These are phyloP conservation scores for Lavandula angustifolia DNA, from an alignment of 257 asterid genomes.

Conservation along the genomic window DNA sequence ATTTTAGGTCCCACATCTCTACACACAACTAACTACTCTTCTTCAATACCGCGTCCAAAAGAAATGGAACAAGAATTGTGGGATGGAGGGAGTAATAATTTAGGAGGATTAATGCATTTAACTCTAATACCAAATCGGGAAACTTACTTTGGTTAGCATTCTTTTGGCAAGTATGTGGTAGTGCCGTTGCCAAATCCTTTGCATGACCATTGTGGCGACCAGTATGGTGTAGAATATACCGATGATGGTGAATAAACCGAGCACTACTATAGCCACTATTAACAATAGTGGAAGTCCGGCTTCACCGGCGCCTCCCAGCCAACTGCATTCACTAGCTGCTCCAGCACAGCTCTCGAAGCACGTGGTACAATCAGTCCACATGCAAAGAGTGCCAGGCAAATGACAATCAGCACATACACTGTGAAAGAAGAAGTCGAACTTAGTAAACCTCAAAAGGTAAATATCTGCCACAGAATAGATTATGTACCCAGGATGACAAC, in stretches of 20 bases:
- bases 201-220: conserved; percentile 96
- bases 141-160: conserved; percentile 87
- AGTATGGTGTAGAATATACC: conserved; percentile 89
- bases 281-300: conserved; percentile 84
- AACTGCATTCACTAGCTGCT: conserved; percentile 83
- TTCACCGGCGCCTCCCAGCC: conserved; percentile 97
- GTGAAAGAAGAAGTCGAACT: conserved; percentile 21
- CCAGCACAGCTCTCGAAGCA: conserved; percentile 92
- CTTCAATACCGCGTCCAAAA: no score
- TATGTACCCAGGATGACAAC: conserved; percentile 94
- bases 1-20: no score
- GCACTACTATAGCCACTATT: conserved; percentile 73
- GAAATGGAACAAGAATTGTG: no score
- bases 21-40: no score
- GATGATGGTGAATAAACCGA: conserved; percentile 82
- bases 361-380: conserved; percentile 97
- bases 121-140: not conserved
- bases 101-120: no score
- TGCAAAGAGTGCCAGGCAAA: conserved; percentile 95
- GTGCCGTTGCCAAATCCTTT: conserved; percentile 97
- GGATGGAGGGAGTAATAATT: no score
- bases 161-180: conserved; percentile 94
- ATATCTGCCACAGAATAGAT: conserved; percentile 18
- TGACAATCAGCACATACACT: conserved; percentile 96
- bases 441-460: conserved; percentile 11